These are phyloP conservation scores for Fusarium chlamydosporum DNA, from an alignment of 2,329 filamentous ascomycete genomes.

Conservation along the genomic window DNA sequence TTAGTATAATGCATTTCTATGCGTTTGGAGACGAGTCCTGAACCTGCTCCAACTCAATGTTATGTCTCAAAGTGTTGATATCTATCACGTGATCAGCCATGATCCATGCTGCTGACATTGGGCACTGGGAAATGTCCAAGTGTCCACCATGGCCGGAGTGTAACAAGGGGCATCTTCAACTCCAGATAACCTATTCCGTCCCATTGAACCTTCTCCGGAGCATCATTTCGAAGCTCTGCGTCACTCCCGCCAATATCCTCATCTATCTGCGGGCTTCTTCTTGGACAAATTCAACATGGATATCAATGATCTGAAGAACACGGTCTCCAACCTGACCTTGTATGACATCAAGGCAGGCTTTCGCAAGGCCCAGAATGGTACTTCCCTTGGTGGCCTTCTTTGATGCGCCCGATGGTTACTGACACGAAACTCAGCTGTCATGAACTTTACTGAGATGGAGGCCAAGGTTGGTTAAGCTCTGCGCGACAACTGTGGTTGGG, in stretches of 20 bases:
- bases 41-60: background rate
- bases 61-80: background rate
- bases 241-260: constrained; percentile 7
- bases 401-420: constrained; percentile 47
- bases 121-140: constrained; percentile 49
- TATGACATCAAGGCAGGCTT: constrained; percentile 97
- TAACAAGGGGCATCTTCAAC: constrained; percentile 47
- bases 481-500: constrained; percentile 16
- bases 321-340: constrained; percentile 90
- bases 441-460: constrained; percentile 99
- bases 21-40: background rate
- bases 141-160: constrained; percentile 50
- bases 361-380: constrained; percentile 97
- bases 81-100: constrained; percentile 30
- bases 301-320: constrained; percentile 85
- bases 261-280: constrained; percentile 23
- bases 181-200: constrained; percentile 26
- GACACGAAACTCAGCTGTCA: constrained; percentile 76
- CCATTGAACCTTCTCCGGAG: constrained; percentile 29
- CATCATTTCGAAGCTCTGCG: constrained; percentile 32
- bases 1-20: background rate
- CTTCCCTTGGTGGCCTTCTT: constrained; percentile 18
- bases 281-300: constrained; percentile 73
- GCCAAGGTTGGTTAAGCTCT: constrained; percentile 64
- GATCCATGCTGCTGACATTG: constrained; percentile 46